Conservation (phyloP, 306 rosid species). For the Pterocarpus santalinus region DNA sequence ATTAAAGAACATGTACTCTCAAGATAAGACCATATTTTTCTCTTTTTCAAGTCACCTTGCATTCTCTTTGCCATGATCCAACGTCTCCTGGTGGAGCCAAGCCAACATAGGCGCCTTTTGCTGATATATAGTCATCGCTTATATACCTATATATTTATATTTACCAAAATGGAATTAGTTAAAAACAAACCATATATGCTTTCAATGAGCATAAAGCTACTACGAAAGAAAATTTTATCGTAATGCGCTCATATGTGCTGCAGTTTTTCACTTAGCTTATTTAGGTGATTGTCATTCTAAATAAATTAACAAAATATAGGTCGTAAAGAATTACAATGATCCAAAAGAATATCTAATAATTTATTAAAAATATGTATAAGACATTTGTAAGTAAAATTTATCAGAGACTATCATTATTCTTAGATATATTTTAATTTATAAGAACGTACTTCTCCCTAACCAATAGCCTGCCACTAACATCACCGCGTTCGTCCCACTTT, state of each 20-base stretch:
- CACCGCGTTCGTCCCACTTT: conserved; percentile 70
- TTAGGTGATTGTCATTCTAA: conserved; percentile 4
- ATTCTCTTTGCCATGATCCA: conserved; percentile 95
- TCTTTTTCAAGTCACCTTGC: conserved; percentile 63
- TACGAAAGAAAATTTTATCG: neutral
- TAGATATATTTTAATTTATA: neutral
- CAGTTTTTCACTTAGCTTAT: conserved; percentile 10
- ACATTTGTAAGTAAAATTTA: neutral
- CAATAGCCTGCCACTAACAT: conserved; percentile 71
- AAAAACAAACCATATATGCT: neutral
- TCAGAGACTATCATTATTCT: neutral
- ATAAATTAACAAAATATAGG: neutral
- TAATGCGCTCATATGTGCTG: neutral
- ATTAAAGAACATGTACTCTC: neutral
- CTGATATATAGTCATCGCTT: conserved; percentile 51
- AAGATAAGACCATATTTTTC: neutral
- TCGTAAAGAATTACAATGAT: neutral
- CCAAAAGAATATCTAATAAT: neutral
- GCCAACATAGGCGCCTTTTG: conserved; percentile 77
- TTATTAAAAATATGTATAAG: no score
- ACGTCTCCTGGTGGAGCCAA: conserved; percentile 85
- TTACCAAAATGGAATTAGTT: conserved; percentile 15
- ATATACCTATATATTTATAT: conserved; percentile 54
- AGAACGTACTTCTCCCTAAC: conserved; percentile 64
- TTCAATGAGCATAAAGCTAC: conserved; percentile 1